These are phyloP conservation scores for Naganishia randhawae DNA, from an alignment of 768 basidiomycete species.

Conservation along the genomic window DNA sequence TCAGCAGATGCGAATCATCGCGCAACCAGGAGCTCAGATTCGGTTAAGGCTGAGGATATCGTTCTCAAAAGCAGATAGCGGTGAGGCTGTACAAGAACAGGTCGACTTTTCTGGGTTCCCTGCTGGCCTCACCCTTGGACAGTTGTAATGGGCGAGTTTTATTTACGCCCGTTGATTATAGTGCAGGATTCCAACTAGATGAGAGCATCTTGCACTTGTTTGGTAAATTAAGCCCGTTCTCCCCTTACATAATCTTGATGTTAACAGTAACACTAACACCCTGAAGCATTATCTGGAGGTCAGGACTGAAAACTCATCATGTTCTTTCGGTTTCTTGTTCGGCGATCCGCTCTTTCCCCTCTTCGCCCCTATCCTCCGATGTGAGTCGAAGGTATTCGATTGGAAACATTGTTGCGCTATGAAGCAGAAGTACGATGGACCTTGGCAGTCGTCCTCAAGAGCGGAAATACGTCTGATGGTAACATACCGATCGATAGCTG, in stretches of 20 bases:
- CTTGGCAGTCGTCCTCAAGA: neutral
- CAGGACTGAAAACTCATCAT: no score
- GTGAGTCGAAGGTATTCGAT: slow-evolving; percentile 29
- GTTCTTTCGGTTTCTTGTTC: neutral
- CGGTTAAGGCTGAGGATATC: slow-evolving; percentile 81
- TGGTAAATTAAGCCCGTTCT: no score
- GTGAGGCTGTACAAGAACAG: slow-evolving; percentile 78
- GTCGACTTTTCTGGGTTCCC: slow-evolving; percentile 92
- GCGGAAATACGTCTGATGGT: neutral
- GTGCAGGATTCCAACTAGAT: neutral
- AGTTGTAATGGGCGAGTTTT: neutral
- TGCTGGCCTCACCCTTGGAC: slow-evolving; percentile 48
- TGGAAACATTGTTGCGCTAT: slow-evolving; percentile 30
- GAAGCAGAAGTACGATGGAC: no score
- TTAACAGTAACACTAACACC: no score
- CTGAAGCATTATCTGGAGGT: no score
- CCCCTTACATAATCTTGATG: no score
- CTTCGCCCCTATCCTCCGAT: slow-evolving; percentile 7
- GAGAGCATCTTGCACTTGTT: neutral
- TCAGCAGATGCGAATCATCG: slow-evolving; percentile 89
- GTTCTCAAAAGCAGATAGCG: slow-evolving; percentile 59
- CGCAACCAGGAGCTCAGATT: slow-evolving; percentile 75
- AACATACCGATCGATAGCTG: slow-evolving; percentile 38
- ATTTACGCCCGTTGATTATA: neutral
- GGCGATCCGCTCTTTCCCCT: slow-evolving; percentile 11